phyloP scores from a whole-genome alignment of 306 rosid species.

The Chamaecrista fasciculata region DNA sequence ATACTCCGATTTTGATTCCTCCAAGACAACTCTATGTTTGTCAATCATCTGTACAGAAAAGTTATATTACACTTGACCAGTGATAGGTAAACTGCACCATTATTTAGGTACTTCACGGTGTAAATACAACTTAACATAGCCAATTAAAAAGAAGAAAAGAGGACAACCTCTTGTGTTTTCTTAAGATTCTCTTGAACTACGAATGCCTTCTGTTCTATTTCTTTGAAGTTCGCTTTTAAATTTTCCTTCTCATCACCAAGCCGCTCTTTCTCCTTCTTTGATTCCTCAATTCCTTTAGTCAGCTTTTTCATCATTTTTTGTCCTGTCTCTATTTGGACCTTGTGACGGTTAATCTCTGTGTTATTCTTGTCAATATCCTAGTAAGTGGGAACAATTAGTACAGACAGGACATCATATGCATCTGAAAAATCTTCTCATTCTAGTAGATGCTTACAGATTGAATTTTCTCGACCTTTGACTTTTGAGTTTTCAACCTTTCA shows the following conservation, averaged over 20 bases:
- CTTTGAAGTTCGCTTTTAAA: constrained; percentile 55
- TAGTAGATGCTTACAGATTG: constrained; percentile 71
- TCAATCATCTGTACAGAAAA: constrained; percentile 56
- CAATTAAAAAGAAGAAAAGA: constrained; percentile 1
- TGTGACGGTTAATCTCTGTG: constrained; percentile 87
- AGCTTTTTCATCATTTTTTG: constrained; percentile 77
- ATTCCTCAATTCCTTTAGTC: constrained; percentile 76
- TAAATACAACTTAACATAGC: constrained; percentile 8
- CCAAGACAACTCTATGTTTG: constrained; percentile 61
- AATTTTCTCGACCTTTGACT: constrained; percentile 72
- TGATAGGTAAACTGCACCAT: constrained; percentile 9
- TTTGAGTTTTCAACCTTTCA: constrained; percentile 73
- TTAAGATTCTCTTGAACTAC: constrained; percentile 68
- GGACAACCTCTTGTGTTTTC: constrained; percentile 65
- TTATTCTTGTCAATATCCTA: constrained; percentile 81
- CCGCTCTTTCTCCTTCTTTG: constrained; percentile 71
- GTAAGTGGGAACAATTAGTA: constrained; percentile 38
- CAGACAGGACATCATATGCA: constrained; percentile 14
- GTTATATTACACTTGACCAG: constrained; percentile 17
- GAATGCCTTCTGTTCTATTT: constrained; percentile 85
- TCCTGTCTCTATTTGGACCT: constrained; percentile 88
- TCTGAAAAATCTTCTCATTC: constrained; percentile 24
- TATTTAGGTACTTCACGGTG: neutral
- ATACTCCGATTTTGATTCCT: constrained; percentile 62
- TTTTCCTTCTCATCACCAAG: constrained; percentile 67